These are phyloP conservation scores for Ogataea methylovora DNA, from an alignment of 805 yeast species.

Conservation along the genomic window DNA sequence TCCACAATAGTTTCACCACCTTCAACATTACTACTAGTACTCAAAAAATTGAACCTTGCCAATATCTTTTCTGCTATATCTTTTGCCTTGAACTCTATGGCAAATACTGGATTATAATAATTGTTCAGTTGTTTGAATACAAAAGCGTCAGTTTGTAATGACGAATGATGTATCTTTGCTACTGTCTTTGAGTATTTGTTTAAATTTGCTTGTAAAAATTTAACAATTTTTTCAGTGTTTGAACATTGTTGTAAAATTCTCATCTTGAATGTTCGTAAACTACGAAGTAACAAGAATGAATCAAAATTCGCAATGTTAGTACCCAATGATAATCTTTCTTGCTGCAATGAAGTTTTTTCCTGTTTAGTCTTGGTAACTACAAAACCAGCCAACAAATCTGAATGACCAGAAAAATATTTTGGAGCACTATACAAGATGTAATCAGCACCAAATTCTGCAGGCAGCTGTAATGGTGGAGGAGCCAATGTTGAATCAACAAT, in stretches of 20 bases:
- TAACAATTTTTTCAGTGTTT: constrained; percentile 34
- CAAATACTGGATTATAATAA: constrained; percentile 40
- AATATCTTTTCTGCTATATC: constrained; percentile 32
- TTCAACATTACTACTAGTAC: constrained; percentile 39
- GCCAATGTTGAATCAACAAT: constrained; percentile 50
- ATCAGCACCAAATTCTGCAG: constrained; percentile 46
- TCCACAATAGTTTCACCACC: constrained; percentile 50
- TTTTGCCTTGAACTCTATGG: constrained; percentile 29
- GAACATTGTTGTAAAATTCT: constrained; percentile 40
- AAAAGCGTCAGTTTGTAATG: constrained; percentile 34
- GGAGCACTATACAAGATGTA: constrained; percentile 48
- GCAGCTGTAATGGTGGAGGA: constrained; percentile 48
- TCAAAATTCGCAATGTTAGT: constrained; percentile 48
- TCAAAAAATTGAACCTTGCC: constrained; percentile 38
- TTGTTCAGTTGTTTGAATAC: constrained; percentile 35
- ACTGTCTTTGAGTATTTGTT: constrained; percentile 26
- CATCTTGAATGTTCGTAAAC: constrained; percentile 44
- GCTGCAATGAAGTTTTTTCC: constrained; percentile 25
- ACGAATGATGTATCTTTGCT: constrained; percentile 35
- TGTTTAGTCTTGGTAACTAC: constrained; percentile 32
- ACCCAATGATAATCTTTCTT: constrained; percentile 38
- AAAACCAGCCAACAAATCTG: constrained; percentile 47
- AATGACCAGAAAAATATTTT: constrained; percentile 49
- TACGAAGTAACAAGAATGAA: constrained; percentile 37
- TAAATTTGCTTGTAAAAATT: constrained; percentile 28